Evolutionary conservation across 2,329 filamentous ascomycete genomes (phyloP), one percentile per base, ranked within the genome.

Genomic region (Talaromyces sp.): DNA sequence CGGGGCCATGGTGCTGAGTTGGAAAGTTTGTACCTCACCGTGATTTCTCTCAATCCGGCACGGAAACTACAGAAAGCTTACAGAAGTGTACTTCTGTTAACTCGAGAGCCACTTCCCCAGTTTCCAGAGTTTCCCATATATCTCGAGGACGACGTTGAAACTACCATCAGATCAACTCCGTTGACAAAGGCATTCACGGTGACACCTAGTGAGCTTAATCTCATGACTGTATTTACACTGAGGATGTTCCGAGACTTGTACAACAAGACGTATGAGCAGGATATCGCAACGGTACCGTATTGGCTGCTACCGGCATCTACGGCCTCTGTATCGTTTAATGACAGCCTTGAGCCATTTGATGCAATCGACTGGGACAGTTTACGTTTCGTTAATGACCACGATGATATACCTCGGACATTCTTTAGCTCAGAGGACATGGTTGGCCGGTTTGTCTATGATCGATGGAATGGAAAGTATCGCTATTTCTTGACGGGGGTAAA

Each of bases 201-300:
- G 12, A 66, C 66, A 7, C 65, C 86, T 0, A 73, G 76, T 0
- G 67, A 78, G 0, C 65, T 92, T 0, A 74, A 83, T 0, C 72
- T 78, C 1, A 72, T 98, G n/a, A 87, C 86, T 0, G 75, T 73
- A 0, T 96, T 95, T 71, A 96, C 91, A 0, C 77, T 96, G 47
- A 82, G 84, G 4, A 75, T 96, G 0, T 97, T 96, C 73, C 78
- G 85, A 16, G 92, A 98, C 67, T 80, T 97, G 0, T 98, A 96
- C 78, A 94, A 92, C 74, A 99, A 99, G 73, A 81, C 82, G 3
- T 99, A 91, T 68, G 86, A 90, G 56, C 79, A 84, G 0, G 81
- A 86, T 16, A 67, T 80, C 0, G 75, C 81, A 0, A 86, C 88
- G 31, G 83, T 96, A 72, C 89, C 92, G 0, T 99, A 97, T 74